Evolutionary conservation across 208 protist genomes (phyloP).

Genomic region (Trypanosoma caninum): DNA sequence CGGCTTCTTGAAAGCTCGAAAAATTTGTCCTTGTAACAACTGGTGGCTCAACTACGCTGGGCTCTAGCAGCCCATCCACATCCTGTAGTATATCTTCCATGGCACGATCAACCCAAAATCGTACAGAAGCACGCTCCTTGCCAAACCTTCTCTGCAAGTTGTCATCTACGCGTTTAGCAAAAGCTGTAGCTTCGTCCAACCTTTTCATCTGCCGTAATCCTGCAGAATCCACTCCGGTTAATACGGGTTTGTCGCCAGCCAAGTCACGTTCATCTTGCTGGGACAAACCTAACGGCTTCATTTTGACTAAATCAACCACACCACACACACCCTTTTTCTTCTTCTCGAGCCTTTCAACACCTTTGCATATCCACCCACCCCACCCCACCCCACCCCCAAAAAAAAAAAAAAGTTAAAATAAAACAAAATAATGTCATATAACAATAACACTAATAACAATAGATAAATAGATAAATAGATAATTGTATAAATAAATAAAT

Average conservation of each 20-base stretch:
- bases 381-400: not conserved
- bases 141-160: not conserved
- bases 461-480: slow-evolving; percentile 2
- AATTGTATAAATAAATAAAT: not conserved
- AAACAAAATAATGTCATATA: not conserved
- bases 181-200: slow-evolving; percentile 10
- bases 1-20: not conserved
- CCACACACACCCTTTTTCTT: not conserved
- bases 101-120: slow-evolving; percentile 4
- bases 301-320: not conserved
- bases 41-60: slow-evolving; percentile 9
- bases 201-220: slow-evolving; percentile 32
- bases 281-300: not conserved
- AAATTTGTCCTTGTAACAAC: not conserved
- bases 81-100: slow-evolving; percentile 10
- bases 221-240: slow-evolving; percentile 34
- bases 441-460: not conserved
- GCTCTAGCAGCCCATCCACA: slow-evolving; percentile 5
- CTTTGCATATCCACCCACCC: not conserved
- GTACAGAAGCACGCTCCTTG: slow-evolving; percentile 9
- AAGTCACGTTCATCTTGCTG: slow-evolving; percentile 34
- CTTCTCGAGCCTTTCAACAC: too few species aligned
- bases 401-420: slow-evolving; percentile 6
- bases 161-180: not conserved
- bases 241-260: slow-evolving; percentile 30